phyloP scores from a whole-genome alignment of 164 flowering plant species.

The Sedum album region DNA sequence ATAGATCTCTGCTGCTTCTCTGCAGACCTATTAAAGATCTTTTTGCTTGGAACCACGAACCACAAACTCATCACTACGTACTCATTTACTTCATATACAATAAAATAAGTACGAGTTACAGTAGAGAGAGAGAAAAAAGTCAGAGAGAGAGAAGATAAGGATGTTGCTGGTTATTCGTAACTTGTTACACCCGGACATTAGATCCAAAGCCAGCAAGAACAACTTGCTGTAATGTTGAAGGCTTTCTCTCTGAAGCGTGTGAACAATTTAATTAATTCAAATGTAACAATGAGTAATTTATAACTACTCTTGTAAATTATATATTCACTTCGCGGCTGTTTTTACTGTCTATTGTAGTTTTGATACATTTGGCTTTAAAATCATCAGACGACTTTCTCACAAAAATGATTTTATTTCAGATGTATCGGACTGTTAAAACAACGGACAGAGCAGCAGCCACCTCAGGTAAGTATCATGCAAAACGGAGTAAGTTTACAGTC shows the following conservation, averaged over 20 bases:
- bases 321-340: no score
- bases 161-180: constrained; percentile 31
- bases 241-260: neutral
- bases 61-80: constrained; percentile 11
- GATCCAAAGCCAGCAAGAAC: constrained; percentile 3
- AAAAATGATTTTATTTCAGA: constrained; percentile 29
- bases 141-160: constrained; percentile 47
- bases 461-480: constrained; percentile 40
- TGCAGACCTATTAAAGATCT: constrained; percentile 44
- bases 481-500: neutral
- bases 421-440: constrained; percentile 95
- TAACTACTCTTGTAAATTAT: no score
- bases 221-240: neutral
- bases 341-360: neutral
- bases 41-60: constrained; percentile 51
- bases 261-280: neutral
- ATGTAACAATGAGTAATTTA: no score
- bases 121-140: constrained; percentile 9
- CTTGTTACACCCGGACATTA: constrained; percentile 17
- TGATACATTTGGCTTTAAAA: neutral
- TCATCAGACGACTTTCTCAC: neutral
- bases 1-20: constrained; percentile 40
- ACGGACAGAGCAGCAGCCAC: constrained; percentile 82
- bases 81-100: constrained; percentile 4
- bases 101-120: neutral